phyloP scores from a whole-genome alignment of 169 alveolate genomes.

The Plasmodium falciparum region DNA sequence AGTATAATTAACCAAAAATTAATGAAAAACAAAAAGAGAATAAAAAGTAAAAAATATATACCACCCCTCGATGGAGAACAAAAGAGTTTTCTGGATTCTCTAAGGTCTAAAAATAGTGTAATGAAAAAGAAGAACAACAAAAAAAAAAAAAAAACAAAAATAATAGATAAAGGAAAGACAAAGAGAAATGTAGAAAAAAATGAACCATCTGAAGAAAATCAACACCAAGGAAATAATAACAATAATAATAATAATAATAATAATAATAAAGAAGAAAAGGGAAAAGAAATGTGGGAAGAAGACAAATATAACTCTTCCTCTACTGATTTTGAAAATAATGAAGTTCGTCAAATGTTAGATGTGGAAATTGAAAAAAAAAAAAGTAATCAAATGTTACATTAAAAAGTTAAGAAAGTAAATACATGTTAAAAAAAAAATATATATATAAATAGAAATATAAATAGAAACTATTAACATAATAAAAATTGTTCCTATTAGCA shows the following conservation, averaged over 20 bases:
- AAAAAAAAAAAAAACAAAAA: constrained; percentile 9
- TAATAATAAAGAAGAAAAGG: constrained; percentile 31
- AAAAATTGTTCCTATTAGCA: too few species aligned
- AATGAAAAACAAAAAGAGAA: constrained; percentile 6
- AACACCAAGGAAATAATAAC: neutral
- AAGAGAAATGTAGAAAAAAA: constrained; percentile 31
- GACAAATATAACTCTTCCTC: constrained; percentile 20
- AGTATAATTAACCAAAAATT: constrained; percentile 1
- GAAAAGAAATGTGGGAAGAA: constrained; percentile 6
- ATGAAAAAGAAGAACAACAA: neutral
- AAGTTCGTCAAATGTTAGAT: constrained; percentile 59
- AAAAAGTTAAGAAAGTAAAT: neutral
- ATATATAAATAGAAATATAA: neutral
- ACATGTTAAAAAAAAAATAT: too few species aligned
- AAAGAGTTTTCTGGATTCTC: neutral
- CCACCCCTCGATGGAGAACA: neutral
- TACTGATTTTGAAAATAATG: constrained; percentile 58
- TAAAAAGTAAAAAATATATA: neutral
- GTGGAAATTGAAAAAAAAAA: constrained; percentile 69
- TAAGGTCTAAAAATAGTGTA: too few species aligned
- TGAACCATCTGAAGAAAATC: constrained; percentile 36
- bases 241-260: constrained; percentile 5
- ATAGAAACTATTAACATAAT: neutral
- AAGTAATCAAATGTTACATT: neutral
- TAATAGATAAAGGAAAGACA: constrained; percentile 29